A percentile compares a stretch with the other conserved stretches of the same genome.
Evolutionary conservation across 2,329 filamentous ascomycete species (phyloP).

Genomic region (Verticillium klebahnii): DNA sequence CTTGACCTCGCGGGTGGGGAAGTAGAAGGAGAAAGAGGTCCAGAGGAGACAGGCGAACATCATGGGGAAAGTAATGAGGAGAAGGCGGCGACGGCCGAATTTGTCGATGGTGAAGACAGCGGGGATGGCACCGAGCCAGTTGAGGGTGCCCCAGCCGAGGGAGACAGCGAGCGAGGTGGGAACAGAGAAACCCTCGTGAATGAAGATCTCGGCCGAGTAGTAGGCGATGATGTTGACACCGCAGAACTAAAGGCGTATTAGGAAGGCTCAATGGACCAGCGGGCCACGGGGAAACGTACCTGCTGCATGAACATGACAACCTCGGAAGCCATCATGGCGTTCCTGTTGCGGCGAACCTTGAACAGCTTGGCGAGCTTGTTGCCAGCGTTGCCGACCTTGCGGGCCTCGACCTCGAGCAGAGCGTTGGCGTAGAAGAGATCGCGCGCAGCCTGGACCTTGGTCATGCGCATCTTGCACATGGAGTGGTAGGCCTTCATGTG

Average conservation of each 20-base stretch:
- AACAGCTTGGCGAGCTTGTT: slow-evolving; percentile 39
- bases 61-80: slow-evolving; percentile 59
- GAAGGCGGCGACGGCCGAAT: slow-evolving; percentile 59
- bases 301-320: slow-evolving; percentile 67
- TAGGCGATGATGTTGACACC: slow-evolving; percentile 33
- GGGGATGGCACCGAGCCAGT: slow-evolving; percentile 60
- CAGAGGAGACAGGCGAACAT: slow-evolving; percentile 51
- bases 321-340: slow-evolving; percentile 54
- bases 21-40: slow-evolving; percentile 42
- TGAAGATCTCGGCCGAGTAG: slow-evolving; percentile 55
- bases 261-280: neutral
- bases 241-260: slow-evolving; percentile 1
- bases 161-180: slow-evolving; percentile 53
- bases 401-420: slow-evolving; percentile 49
- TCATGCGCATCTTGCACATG: slow-evolving; percentile 41
- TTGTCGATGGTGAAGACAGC: slow-evolving; percentile 65
- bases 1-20: slow-evolving; percentile 28
- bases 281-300: slow-evolving; percentile 16
- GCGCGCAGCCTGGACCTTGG: slow-evolving; percentile 49
- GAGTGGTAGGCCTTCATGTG: slow-evolving; percentile 41
- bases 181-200: slow-evolving; percentile 30
- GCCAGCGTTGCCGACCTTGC: slow-evolving; percentile 22
- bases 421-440: slow-evolving; percentile 54
- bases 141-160: slow-evolving; percentile 60
- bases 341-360: slow-evolving; percentile 56